phyloP scores from a whole-genome alignment of 2,329 filamentous ascomycete genomes.

The Penicillium janthinellum region DNA sequence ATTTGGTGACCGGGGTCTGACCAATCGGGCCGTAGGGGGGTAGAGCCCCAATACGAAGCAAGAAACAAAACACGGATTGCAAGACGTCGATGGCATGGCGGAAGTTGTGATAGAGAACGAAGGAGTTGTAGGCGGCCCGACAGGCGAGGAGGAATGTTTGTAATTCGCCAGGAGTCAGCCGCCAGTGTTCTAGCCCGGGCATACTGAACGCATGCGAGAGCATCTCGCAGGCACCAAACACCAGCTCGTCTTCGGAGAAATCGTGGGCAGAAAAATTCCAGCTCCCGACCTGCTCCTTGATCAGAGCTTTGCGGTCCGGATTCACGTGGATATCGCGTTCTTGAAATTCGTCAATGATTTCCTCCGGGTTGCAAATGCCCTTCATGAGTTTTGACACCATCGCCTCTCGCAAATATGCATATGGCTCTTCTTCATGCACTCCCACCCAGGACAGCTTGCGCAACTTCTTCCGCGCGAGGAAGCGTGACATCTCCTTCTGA shows the following conservation, averaged over 20 bases:
- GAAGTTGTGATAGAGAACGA: constrained; percentile 98
- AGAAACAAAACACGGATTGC: constrained; percentile 88
- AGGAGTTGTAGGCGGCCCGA: constrained; percentile 91
- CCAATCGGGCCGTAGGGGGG: constrained; percentile 62
- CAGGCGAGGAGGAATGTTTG: constrained; percentile 85
- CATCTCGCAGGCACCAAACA: constrained; percentile 84
- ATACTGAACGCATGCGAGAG: constrained; percentile 83
- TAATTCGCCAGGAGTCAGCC: constrained; percentile 78
- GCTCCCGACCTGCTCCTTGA: constrained; percentile 70
- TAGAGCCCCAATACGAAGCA: constrained; percentile 76
- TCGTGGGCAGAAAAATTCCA: constrained; percentile 92
- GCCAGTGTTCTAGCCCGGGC: constrained; percentile 79
- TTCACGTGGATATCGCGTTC: constrained; percentile 67
- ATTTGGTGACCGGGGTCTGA: constrained; percentile 47
- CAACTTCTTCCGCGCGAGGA: constrained; percentile 71
- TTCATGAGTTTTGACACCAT: constrained; percentile 91
- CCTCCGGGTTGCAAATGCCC: constrained; percentile 76
- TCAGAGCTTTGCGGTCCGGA: constrained; percentile 63
- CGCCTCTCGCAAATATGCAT: constrained; percentile 84
- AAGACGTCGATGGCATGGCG: constrained; percentile 95
- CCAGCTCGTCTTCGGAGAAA: constrained; percentile 85
- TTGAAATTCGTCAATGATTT: constrained; percentile 62
- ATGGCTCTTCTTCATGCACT: constrained; percentile 79
- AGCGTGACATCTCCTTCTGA: constrained; percentile 69
- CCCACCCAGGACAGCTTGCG: constrained; percentile 92